Evolutionary conservation across 176 grass and related monocot species (phyloP).

Genomic region (Oryza meyeriana): DNA sequence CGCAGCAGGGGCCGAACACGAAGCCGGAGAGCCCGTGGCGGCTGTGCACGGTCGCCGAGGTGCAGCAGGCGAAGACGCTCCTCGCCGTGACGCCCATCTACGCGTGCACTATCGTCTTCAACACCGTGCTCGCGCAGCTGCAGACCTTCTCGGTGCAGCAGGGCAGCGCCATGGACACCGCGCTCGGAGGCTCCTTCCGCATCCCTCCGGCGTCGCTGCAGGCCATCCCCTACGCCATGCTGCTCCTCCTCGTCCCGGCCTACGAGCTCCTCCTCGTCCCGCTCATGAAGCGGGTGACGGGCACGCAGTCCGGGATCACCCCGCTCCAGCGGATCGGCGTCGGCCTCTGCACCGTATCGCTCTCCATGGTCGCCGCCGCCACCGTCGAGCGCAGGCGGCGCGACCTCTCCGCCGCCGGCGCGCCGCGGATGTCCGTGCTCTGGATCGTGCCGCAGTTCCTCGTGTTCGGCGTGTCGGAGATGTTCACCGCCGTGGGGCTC

Average conservation of each 20-base stretch:
- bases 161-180: slow-evolving; percentile 80
- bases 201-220: slow-evolving; percentile 91
- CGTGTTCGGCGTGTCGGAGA: slow-evolving; percentile 88
- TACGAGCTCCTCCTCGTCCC: slow-evolving; percentile 82
- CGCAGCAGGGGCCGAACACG: slow-evolving; percentile 29
- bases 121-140: slow-evolving; percentile 95
- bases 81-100: slow-evolving; percentile 93
- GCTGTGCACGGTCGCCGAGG: slow-evolving; percentile 64
- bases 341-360: slow-evolving; percentile 63
- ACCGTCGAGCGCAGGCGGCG: slow-evolving; percentile 65
- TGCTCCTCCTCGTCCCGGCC: slow-evolving; percentile 70
- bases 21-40: slow-evolving; percentile 72
- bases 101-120: slow-evolving; percentile 97
- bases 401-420: not conserved
- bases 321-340: slow-evolving; percentile 85
- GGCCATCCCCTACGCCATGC: slow-evolving; percentile 81
- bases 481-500: slow-evolving; percentile 97
- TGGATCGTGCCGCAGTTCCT: slow-evolving; percentile 97
- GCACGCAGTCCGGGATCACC: slow-evolving; percentile 59
- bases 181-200: slow-evolving; percentile 57
- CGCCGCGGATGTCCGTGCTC: slow-evolving; percentile 48
- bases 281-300: slow-evolving; percentile 50
- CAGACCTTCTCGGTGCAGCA: slow-evolving; percentile 99
- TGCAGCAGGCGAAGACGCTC: slow-evolving; percentile 78
- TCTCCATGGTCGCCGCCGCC: slow-evolving; percentile 88